Conservation (phyloP, 2,329 filamentous ascomycete genomes). For the Colletotrichum shisoi region DNA sequence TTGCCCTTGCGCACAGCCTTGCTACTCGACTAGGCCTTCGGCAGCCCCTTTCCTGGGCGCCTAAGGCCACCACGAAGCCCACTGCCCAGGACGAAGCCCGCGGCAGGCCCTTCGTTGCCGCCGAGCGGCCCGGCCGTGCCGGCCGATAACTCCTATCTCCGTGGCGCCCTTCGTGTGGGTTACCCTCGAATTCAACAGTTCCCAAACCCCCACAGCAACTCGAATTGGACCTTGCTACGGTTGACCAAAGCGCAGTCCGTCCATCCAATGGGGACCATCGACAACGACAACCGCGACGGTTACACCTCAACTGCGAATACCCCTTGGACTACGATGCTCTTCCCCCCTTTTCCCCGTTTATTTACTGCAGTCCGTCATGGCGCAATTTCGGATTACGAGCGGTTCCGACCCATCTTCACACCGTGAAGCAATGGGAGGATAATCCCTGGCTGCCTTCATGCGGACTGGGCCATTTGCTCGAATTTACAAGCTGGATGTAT, state of each 20-base stretch:
- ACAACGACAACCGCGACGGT: constrained; percentile 1
- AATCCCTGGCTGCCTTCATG: neutral
- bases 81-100: no score
- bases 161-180: no score
- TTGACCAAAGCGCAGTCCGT: constrained; percentile 11
- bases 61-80: no score
- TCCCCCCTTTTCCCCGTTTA: neutral
- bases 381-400: constrained; percentile 2
- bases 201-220: neutral
- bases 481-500: constrained; percentile 18
- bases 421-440: neutral
- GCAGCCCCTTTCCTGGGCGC: no score
- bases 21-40: no score
- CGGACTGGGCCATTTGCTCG: neutral
- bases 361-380: neutral
- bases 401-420: neutral
- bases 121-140: no score
- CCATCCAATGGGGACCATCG: neutral
- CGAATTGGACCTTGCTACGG: constrained; percentile 5
- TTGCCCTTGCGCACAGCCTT: no score
- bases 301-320: neutral
- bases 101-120: no score
- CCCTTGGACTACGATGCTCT: neutral
- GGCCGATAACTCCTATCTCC: no score
- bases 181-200: no score